These are phyloP conservation scores for Penicillium hordei DNA, from an alignment of 2,329 filamentous ascomycete genomes.

Conservation along the genomic window DNA sequence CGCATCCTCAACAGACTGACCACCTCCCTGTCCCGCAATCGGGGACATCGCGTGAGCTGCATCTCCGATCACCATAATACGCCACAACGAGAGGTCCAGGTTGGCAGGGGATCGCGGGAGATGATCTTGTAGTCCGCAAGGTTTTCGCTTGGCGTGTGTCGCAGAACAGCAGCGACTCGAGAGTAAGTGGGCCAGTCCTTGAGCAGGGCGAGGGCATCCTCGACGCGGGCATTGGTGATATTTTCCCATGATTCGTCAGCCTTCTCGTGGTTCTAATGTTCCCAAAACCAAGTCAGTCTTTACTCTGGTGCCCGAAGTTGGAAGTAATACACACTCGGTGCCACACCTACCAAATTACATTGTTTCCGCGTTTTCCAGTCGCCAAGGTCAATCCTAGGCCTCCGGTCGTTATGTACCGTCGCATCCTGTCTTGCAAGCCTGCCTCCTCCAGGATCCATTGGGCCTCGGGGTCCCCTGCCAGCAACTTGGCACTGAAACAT, in stretches of 20 bases:
- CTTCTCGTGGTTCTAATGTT: neutral
- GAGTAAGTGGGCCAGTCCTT: neutral
- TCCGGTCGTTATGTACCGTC: neutral
- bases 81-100: neutral
- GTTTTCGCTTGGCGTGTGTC: neutral
- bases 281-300: neutral
- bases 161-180: neutral
- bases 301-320: neutral
- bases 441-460: neutral
- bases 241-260: neutral
- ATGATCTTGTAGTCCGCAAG: conserved; percentile 1
- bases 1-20: conserved; percentile 2
- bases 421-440: neutral
- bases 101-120: neutral
- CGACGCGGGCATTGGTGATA: neutral
- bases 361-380: neutral
- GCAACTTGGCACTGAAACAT: neutral
- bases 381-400: neutral
- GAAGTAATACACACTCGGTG: neutral
- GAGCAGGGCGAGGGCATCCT: neutral
- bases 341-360: conserved; percentile 2
- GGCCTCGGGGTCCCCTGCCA: neutral
- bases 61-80: conserved; percentile 2
- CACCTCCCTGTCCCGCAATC: neutral
- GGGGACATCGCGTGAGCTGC: neutral